These are phyloP conservation scores for Phaeoacremonium minimum DNA, from an alignment of 2,329 filamentous ascomycete species.

Conservation along the genomic window DNA sequence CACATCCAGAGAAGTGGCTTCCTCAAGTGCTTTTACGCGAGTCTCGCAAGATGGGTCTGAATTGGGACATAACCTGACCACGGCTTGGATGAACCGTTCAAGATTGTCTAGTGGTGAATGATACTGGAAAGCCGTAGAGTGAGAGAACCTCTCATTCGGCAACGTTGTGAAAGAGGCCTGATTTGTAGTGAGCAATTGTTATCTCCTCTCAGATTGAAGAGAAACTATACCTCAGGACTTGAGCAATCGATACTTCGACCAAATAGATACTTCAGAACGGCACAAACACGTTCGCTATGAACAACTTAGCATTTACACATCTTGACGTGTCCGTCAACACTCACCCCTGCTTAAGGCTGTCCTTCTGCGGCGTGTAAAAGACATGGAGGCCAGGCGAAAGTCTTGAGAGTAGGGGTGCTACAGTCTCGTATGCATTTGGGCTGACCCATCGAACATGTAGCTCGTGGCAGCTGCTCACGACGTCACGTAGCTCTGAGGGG, in stretches of 20 bases:
- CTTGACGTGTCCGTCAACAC: slow-evolving; percentile 9
- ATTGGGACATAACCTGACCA: slow-evolving; percentile 44
- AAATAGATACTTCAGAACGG: slow-evolving; percentile 22
- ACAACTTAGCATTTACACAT: slow-evolving; percentile 3
- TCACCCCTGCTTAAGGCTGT: slow-evolving; percentile 20
- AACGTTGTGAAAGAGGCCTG: slow-evolving; percentile 60
- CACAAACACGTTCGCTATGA: slow-evolving; percentile 22
- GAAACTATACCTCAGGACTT: slow-evolving; percentile 21
- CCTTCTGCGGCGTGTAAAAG: slow-evolving; percentile 61
- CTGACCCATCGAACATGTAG: slow-evolving; percentile 79
- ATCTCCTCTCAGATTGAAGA: background rate
- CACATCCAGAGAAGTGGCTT: slow-evolving; percentile 67
- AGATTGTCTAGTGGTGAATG: slow-evolving; percentile 61
- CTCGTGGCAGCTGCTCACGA: slow-evolving; percentile 63
- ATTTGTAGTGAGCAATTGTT: slow-evolving; percentile 1
- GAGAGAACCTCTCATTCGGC: slow-evolving; percentile 51
- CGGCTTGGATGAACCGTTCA: slow-evolving; percentile 43
- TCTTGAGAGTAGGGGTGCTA: slow-evolving; percentile 70
- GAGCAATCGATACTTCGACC: slow-evolving; percentile 28
- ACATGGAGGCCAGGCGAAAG: slow-evolving; percentile 78
- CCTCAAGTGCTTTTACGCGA: slow-evolving; percentile 35
- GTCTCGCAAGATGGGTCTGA: slow-evolving; percentile 43
- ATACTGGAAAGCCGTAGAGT: slow-evolving; percentile 64
- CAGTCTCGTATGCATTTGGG: slow-evolving; percentile 47
- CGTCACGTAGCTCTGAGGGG: slow-evolving; percentile 57